Base-by-base conservation (phyloP, 441 rosid species). In the Adansonia grandidieri region DNA sequence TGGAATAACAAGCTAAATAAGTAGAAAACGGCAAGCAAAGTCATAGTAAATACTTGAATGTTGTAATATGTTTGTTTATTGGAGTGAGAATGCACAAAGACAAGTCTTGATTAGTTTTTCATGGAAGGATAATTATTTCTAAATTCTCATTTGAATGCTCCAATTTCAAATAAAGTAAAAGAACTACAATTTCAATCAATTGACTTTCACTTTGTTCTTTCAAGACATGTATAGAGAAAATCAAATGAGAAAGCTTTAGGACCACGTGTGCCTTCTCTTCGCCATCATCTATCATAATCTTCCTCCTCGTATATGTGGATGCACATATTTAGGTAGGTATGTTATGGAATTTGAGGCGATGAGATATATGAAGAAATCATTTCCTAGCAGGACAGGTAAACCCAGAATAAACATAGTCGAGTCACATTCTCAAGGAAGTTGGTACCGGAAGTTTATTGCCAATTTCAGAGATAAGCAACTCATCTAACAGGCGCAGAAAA, bases 401-500 rank as follows among this genome's bases (percentile, higher is more conserved):
- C 28, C 73, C 14, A 48, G 71, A 53, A 50, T 70, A 24, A 70
- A 70, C 28, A 10, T 11, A 73, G 67, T 53, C 51, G 17, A 68
- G 65, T 53, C 45, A 37, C 11, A 50, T 15, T 77, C 58, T 40
- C 50, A 74, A 65, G 53, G 75, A 68, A 66, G 79, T 48, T 20
- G 51, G 74, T 94, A 96, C 99, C 93, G 88, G 91, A 77, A 91
- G 88, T 77, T 91, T 89, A 78, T 83, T 87, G 78, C 93, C 98
- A 76, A 92, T 85, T 81, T 95, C 97, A 77, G 94, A 89, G 80
- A 93, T 80, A 77, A 97, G 95, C 97, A 92, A 88, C 91, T 95
- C 99, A 83, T 97, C 98, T 19, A 91, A 84, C 75, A 97, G 86
- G 78, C 88, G 87, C 71, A 97, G 88, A 85, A 97, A 93, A 85